Evolutionary conservation across 164 flowering plant species (phyloP).

Genomic region (Warburgia ugandensis): DNA sequence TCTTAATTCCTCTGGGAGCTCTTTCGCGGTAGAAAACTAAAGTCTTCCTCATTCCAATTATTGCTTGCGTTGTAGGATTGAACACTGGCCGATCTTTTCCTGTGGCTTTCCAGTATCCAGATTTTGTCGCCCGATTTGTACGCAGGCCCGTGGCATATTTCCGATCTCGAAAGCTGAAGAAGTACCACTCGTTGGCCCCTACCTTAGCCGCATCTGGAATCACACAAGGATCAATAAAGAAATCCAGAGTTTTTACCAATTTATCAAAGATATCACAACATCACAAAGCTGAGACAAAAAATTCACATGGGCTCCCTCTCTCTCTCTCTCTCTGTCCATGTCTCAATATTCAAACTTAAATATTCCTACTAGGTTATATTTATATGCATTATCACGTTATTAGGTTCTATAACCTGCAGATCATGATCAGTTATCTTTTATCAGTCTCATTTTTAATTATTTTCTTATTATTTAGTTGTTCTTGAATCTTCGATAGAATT

Average conservation of each 20-base stretch:
- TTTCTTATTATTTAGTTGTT: no score
- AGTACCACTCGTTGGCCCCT: slow-evolving; percentile 81
- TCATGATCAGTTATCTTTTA: no score
- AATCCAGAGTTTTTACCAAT: no score
- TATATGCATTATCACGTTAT: no score
- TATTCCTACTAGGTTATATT: no score
- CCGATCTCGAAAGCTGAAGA: slow-evolving; percentile 82
- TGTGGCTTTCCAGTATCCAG: slow-evolving; percentile 89
- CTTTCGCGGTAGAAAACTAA: slow-evolving; percentile 67
- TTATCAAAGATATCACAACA: no score
- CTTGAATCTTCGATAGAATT: no score
- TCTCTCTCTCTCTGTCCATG: no score
- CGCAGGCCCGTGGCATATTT: slow-evolving; percentile 75
- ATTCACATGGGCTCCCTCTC: no score
- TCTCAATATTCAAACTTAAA: no score
- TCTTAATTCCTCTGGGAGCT: slow-evolving; percentile 78
- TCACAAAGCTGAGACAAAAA: not conserved
- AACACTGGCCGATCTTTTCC: slow-evolving; percentile 67
- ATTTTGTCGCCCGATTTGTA: slow-evolving; percentile 63
- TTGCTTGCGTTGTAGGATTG: slow-evolving; percentile 35
- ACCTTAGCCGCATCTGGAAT: slow-evolving; percentile 71
- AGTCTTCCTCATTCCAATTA: slow-evolving; percentile 81
- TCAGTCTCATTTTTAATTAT: no score
- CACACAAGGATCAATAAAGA: not conserved
- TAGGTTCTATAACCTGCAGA: no score